Evolutionary conservation across 495 filamentous ascomycete species (phyloP), one percentile per base, ranked within the genome.

Genomic region (Umbilicaria muhlenbergii): DNA sequence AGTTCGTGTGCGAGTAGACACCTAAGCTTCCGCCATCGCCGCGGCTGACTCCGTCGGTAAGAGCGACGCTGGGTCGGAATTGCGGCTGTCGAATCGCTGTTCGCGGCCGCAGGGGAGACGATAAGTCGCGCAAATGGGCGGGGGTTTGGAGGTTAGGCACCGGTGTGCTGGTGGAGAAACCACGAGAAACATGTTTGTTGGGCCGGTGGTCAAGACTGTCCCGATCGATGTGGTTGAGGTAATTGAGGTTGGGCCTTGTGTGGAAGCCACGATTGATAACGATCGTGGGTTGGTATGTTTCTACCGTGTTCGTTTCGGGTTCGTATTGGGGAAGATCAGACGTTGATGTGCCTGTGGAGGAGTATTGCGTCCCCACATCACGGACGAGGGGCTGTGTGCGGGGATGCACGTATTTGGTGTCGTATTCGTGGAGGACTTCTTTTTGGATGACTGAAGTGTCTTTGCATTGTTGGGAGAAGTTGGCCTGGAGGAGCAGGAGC

Each of bases 351-450:
- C 61, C 50, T 8, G 57, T 48, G 7, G 48, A 58, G 0, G 72
- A 68, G 35, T 77, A 74, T 53, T 95, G 87, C 0, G 78, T 86
- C 10, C 74, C 82, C 5, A 91, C 87, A 56, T 96, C 86, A 48
- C 91, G 75, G 52, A 83, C 79, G 14, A 81, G 69, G 10, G 75
- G 78, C 45, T 89, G 81, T 8, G 92, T 74, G n/a, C 78, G 70
- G 10, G 92, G 91, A 56, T 92, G 85, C 2, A 98, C 91, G 48
- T 75, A 94, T 68, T 96, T 96, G 38, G 76, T 82, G 59, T 98
- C 85, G 61, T 98, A 98, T 63, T 98, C 91, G 56, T 86, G 77
- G 64, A 95, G 63, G 6, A 98, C 88, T 59, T 94, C 85, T 49
- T 81, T 87, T 41, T 91, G 82, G 41, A 96, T 82, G 21, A 96